These are phyloP conservation scores for Lophiotrema nucula DNA, from an alignment of 495 filamentous ascomycete genomes.

Conservation along the genomic window DNA sequence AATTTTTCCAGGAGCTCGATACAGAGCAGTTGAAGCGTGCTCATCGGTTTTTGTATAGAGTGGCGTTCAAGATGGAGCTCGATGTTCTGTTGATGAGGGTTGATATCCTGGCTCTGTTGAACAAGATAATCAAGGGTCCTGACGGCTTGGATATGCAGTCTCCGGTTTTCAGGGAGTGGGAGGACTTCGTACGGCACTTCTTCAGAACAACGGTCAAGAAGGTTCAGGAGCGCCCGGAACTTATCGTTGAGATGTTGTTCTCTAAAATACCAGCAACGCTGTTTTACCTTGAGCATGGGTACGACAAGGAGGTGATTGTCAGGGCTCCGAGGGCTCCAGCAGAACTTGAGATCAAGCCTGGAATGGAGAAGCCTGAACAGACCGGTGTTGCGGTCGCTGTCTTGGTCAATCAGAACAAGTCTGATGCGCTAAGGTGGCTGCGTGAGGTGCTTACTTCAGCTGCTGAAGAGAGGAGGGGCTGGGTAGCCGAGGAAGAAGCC, in stretches of 20 bases:
- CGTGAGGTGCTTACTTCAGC: conserved; percentile 66
- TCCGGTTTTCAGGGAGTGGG: conserved; percentile 80
- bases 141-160: conserved; percentile 65
- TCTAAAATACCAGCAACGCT: conserved; percentile 83
- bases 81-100: conserved; percentile 83
- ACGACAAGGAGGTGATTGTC: conserved; percentile 72
- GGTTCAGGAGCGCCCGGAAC: conserved; percentile 74
- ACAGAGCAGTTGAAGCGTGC: conserved; percentile 83
- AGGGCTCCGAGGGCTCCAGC: conserved; percentile 62
- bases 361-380: conserved; percentile 63
- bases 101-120: conserved; percentile 84
- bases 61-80: conserved; percentile 92
- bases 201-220: conserved; percentile 66
- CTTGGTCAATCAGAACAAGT: conserved; percentile 72
- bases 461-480: conserved; percentile 70
- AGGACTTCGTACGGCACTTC: conserved; percentile 75
- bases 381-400: conserved; percentile 75
- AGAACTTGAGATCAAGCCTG: conserved; percentile 77
- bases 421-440: conserved; percentile 76
- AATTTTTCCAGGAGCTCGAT: conserved; percentile 78
- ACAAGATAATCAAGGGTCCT: conserved; percentile 90
- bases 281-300: conserved; percentile 85
- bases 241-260: conserved; percentile 88
- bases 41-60: conserved; percentile 91
- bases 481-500: conserved; percentile 70